A percentile compares a stretch with the other conserved stretches of the same genome.
These are phyloP conservation scores for Exserohilum rostratum DNA, from an alignment of 2,329 filamentous ascomycete genomes.

Conservation along the genomic window DNA sequence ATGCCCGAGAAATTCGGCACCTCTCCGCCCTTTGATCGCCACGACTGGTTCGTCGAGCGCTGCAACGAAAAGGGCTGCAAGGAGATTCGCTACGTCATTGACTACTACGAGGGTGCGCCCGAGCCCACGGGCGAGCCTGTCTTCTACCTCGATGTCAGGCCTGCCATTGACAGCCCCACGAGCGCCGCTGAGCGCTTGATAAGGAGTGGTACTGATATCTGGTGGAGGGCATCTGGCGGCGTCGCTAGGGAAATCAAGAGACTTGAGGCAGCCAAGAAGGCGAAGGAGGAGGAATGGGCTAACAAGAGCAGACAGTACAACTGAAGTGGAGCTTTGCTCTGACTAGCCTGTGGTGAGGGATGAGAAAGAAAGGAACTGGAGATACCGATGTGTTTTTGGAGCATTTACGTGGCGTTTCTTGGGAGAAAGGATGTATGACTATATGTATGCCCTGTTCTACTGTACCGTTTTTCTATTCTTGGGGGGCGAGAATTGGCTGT, in stretches of 20 bases:
- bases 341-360: not conserved
- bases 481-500: too few species aligned
- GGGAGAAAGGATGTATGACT: too few species aligned
- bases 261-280: conserved; percentile 38
- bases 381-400: not conserved
- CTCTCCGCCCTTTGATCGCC: conserved; percentile 90
- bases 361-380: not conserved
- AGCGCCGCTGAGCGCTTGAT: conserved; percentile 82
- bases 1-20: conserved; percentile 80
- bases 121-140: conserved; percentile 89
- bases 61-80: conserved; percentile 69
- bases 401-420: too few species aligned
- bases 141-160: conserved; percentile 93
- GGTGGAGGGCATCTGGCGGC: conserved; percentile 86
- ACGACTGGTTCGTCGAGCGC: conserved; percentile 93
- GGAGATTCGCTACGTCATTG: conserved; percentile 92
- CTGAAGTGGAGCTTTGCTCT: conserved; percentile 4
- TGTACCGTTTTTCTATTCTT: too few species aligned
- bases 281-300: conserved; percentile 32
- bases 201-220: conserved; percentile 90
- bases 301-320: conserved; percentile 37
- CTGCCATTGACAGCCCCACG: conserved; percentile 80
- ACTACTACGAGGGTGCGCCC: conserved; percentile 87
- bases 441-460: too few species aligned
- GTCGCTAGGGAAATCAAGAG: conserved; percentile 59